Evolutionary conservation across 2,329 filamentous ascomycete genomes (phyloP).

Genomic region (Arthroderma sp.): DNA sequence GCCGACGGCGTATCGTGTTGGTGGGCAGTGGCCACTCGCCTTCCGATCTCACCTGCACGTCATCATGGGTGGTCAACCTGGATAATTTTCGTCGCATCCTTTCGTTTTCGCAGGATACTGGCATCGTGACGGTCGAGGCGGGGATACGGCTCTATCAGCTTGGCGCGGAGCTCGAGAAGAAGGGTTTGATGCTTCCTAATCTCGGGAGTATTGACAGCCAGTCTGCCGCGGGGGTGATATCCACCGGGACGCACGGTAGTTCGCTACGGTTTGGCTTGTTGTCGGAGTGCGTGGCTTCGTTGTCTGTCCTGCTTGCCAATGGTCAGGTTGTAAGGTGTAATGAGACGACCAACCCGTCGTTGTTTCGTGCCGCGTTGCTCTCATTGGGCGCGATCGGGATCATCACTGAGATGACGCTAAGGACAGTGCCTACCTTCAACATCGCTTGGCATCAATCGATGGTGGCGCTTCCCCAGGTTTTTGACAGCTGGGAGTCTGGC

Average conservation of each 20-base stretch:
- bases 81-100: slow-evolving; percentile 67
- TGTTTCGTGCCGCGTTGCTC: slow-evolving; percentile 79
- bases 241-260: slow-evolving; percentile 86
- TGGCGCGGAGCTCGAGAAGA: slow-evolving; percentile 56
- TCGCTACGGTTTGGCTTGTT: slow-evolving; percentile 72
- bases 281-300: slow-evolving; percentile 58
- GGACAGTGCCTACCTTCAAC: slow-evolving; percentile 67
- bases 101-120: slow-evolving; percentile 51
- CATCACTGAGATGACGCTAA: slow-evolving; percentile 76
- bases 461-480: slow-evolving; percentile 53
- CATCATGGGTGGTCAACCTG: slow-evolving; percentile 86
- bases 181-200: slow-evolving; percentile 77
- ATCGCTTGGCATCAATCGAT: slow-evolving; percentile 77
- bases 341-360: slow-evolving; percentile 51
- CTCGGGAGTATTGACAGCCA: slow-evolving; percentile 92
- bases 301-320: slow-evolving; percentile 72
- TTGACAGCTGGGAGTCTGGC: slow-evolving; percentile 55
- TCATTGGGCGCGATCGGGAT: slow-evolving; percentile 85
- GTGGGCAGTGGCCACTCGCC: slow-evolving; percentile 90
- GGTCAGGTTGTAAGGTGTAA: slow-evolving; percentile 62
- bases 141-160: slow-evolving; percentile 72
- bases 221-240: slow-evolving; percentile 81
- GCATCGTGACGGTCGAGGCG: slow-evolving; percentile 65
- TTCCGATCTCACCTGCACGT: slow-evolving; percentile 81
- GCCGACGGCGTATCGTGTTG: slow-evolving; percentile 67